Conservation (phyloP, 139 green algal genomes). For the Closterium sp. region DNA sequence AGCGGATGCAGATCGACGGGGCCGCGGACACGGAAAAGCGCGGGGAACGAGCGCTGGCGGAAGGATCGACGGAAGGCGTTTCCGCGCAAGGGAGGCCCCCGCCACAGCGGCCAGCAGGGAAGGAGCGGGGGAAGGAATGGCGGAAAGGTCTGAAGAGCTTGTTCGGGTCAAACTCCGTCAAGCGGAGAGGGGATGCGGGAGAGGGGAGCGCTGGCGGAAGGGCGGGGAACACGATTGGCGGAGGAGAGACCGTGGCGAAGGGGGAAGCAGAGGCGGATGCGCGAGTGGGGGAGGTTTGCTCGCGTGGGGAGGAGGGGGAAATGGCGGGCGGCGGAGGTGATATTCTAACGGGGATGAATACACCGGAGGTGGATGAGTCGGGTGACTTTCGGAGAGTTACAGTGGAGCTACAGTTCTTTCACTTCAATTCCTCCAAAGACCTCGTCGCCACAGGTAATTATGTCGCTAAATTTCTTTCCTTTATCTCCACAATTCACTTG, state of each 20-base stretch:
- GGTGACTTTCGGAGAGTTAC: not conserved
- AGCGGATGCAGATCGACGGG: not conserved
- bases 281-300: not conserved
- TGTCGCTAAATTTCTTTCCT: no score
- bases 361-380: not conserved
- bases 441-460: not conserved
- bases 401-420: not conserved
- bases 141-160: not conserved
- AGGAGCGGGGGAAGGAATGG: not conserved
- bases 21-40: no score
- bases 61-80: not conserved
- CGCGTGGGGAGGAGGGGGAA: not conserved
- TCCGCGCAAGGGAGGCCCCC: not conserved
- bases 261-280: not conserved
- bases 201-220: not conserved
- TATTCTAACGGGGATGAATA: not conserved
- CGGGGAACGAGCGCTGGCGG: not conserved
- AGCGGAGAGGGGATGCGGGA: not conserved
- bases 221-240: not conserved
- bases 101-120: not conserved
- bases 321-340: not conserved
- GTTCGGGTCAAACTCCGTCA: not conserved
- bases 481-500: no score
- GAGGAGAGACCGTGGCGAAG: not conserved
- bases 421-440: not conserved